Evolutionary conservation across 441 rosid species (phyloP).

Genomic region (Syzygium malaccense): DNA sequence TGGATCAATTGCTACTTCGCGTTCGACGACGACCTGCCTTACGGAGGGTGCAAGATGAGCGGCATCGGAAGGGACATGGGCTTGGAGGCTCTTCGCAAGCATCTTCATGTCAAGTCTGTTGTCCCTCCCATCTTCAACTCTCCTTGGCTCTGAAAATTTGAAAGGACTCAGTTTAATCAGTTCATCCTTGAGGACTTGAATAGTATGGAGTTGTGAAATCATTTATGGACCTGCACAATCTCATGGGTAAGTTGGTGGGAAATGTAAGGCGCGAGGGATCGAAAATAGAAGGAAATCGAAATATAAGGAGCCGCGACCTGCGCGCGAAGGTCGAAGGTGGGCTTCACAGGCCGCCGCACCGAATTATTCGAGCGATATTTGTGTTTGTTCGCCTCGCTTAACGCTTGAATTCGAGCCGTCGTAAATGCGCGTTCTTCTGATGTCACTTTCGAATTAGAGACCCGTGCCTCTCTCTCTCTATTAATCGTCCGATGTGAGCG

Average conservation of each 20-base stretch:
- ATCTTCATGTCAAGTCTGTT: conserved; percentile 61
- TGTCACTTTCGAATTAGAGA: neutral
- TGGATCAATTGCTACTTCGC: conserved; percentile 74
- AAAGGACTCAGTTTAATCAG: neutral
- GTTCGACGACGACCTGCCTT: conserved; percentile 54
- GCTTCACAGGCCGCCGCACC: neutral
- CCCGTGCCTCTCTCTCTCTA: fast-evolving
- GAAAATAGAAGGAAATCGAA: neutral
- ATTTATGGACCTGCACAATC: neutral
- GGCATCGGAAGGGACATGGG: conserved; percentile 72
- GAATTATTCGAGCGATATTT: neutral
- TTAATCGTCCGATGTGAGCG: neutral
- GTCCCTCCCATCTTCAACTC: conserved; percentile 65
- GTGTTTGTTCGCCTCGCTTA: neutral
- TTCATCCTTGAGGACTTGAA: neutral
- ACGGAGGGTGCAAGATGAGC: conserved; percentile 76
- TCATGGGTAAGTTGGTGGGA: neutral
- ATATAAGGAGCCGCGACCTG: neutral
- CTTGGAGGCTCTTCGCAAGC: conserved; percentile 54
- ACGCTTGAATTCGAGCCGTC: neutral
- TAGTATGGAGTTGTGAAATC: neutral
- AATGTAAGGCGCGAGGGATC: neutral
- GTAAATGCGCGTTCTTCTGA: neutral
- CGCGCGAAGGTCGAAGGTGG: neutral
- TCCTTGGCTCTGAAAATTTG: conserved; percentile 50